phyloP scores from a whole-genome alignment of 257 asterid species.

The Solanum etuberosum region DNA sequence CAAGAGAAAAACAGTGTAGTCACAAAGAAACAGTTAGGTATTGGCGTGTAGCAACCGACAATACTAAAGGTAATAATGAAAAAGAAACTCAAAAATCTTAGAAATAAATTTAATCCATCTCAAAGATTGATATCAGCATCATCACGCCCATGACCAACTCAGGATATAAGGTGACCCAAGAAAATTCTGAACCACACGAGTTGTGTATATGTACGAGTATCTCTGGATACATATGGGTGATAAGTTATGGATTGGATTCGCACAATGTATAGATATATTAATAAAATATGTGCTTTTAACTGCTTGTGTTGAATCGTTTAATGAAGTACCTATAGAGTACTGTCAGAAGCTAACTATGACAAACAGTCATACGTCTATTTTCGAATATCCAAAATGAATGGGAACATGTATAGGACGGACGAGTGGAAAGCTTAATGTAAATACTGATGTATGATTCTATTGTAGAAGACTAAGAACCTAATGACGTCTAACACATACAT shows the following conservation, averaged over 20 bases:
- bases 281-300: not conserved
- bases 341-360: not conserved
- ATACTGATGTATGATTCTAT: not conserved
- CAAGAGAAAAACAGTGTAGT: not conserved
- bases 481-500: not conserved
- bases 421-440: not conserved
- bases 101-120: not conserved
- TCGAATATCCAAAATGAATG: not conserved
- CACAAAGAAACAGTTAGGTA: not conserved
- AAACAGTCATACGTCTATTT: not conserved
- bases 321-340: not conserved
- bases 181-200: not conserved
- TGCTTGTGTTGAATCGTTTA: not conserved
- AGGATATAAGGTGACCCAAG: not conserved
- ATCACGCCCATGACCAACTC: not conserved
- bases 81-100: not conserved
- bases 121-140: not conserved
- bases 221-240: not conserved
- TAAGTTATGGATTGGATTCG: not conserved
- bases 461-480: not conserved
- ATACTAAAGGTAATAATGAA: not conserved
- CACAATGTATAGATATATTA: not conserved
- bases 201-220: not conserved
- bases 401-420: not conserved
- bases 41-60: not conserved